Evolutionary conservation across 352 stramenopile genomes (phyloP).

Genomic region (Aphanomyces stellatus): DNA sequence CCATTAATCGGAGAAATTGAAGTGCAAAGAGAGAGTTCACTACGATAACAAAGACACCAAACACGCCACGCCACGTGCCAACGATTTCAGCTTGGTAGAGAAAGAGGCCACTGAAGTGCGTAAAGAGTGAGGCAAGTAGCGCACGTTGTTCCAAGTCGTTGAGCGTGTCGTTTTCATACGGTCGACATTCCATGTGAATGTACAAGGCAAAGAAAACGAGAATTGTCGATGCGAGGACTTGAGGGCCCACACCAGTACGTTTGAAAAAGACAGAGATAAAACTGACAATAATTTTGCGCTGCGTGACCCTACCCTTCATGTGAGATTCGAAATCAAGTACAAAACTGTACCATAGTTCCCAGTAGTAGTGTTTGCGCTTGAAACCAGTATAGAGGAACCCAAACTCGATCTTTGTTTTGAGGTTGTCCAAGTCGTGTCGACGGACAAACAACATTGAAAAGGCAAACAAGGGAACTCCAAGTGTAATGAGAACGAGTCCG

Average conservation of each 20-base stretch:
- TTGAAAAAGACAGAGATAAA: neutral
- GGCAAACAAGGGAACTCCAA: slow-evolving; percentile 2
- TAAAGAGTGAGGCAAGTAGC: neutral
- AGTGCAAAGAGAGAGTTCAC: too few species aligned
- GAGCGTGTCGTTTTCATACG: neutral
- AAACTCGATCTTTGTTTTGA: neutral
- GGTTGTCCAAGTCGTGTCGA: neutral
- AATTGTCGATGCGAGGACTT: neutral
- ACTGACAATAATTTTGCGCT: neutral
- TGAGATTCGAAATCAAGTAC: neutral
- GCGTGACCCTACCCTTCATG: neutral
- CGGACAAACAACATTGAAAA: neutral
- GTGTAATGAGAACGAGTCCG: neutral
- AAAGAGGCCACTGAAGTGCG: neutral
- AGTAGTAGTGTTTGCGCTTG: neutral
- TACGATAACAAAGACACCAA: too few species aligned
- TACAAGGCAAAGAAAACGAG: neutral
- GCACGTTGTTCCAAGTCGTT: neutral
- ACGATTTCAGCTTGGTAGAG: neutral
- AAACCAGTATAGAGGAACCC: neutral
- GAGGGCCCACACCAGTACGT: neutral
- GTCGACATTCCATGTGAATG: neutral
- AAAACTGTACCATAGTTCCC: neutral
- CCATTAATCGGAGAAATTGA: too few species aligned
- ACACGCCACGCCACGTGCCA: neutral